Percentiles rank a stretch among this genome's conserved stretches.
These are phyloP conservation scores for Lodderomyces oxycetoniae DNA, from an alignment of 1,139 yeast genomes.

Conservation along the genomic window DNA sequence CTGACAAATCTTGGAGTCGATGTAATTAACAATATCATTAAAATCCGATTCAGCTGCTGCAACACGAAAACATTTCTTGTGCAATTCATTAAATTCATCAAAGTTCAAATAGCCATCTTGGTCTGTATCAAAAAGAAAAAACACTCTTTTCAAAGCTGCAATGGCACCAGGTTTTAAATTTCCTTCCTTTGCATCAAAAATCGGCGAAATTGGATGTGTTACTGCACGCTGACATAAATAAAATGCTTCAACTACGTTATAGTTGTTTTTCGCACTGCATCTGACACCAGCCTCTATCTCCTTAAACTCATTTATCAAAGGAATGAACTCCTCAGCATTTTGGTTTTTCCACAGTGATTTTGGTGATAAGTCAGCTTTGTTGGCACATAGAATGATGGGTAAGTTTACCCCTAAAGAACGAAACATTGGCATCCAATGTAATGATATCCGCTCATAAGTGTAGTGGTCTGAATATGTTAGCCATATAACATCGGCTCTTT, in stretches of 20 bases:
- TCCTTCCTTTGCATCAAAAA: constrained; percentile 89
- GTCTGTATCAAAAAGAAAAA: constrained; percentile 80
- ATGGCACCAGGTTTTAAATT: constrained; percentile 72
- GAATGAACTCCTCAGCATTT: constrained; percentile 73
- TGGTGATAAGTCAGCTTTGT: constrained; percentile 57
- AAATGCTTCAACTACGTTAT: constrained; percentile 84
- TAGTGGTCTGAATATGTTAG: constrained; percentile 89
- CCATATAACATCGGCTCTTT: constrained; percentile 89
- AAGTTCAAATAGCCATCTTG: constrained; percentile 80
- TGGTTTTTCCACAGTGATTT: constrained; percentile 17
- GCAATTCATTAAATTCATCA: constrained; percentile 64
- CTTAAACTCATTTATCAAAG: constrained; percentile 82
- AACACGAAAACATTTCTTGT: constrained; percentile 69
- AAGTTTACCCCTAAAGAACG: constrained; percentile 88
- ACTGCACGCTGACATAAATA: constrained; percentile 90
- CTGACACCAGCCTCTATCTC: constrained; percentile 90
- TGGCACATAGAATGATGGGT: constrained; percentile 89
- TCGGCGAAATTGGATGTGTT: constrained; percentile 88
- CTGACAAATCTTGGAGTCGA: constrained; percentile 22
- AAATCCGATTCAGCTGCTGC: constrained; percentile 25
- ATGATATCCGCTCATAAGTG: constrained; percentile 83
- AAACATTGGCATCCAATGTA: constrained; percentile 92
- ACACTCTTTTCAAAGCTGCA: constrained; percentile 72
- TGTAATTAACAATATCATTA: constrained; percentile 24
- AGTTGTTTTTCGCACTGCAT: constrained; percentile 74